phyloP scores from a whole-genome alignment of 768 basidiomycete species.

The Hericium coralloides region DNA sequence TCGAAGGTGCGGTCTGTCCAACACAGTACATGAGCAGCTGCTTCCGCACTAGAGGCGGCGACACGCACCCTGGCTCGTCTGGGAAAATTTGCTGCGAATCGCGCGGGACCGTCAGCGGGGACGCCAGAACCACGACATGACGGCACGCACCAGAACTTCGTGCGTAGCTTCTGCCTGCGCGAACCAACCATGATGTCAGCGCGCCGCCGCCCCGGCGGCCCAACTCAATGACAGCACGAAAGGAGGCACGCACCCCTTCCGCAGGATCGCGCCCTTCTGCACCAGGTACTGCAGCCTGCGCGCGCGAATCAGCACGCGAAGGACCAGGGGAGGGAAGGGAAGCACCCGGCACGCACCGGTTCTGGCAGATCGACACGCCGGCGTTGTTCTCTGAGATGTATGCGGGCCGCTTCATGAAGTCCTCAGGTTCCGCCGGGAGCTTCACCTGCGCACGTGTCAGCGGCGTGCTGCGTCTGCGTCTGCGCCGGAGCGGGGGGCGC shows the following conservation, averaged over 20 bases:
- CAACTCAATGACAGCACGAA: neutral
- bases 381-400: slow-evolving; percentile 76
- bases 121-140: neutral
- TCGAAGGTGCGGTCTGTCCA: slow-evolving; percentile 64
- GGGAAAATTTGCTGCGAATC: slow-evolving; percentile 59
- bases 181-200: slow-evolving; percentile 16
- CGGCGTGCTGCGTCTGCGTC: neutral
- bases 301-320: neutral
- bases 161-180: slow-evolving; percentile 72
- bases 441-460: slow-evolving; percentile 49
- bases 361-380: slow-evolving; percentile 73
- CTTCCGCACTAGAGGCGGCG: slow-evolving; percentile 7
- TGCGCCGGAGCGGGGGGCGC: slow-evolving; percentile 8
- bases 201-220: neutral
- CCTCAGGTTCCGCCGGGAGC: slow-evolving; percentile 79
- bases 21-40: neutral
- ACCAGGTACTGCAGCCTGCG: slow-evolving; percentile 78
- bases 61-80: slow-evolving; percentile 37
- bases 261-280: slow-evolving; percentile 76
- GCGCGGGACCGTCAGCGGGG: neutral
- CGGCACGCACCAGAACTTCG: slow-evolving; percentile 66
- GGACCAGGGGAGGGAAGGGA: no score
- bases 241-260: slow-evolving; percentile 58
- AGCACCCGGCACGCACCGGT: slow-evolving; percentile 46
- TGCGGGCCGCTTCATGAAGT: slow-evolving; percentile 76